Evolutionary conservation across 441 rosid species (phyloP).

Genomic region (Populus tomentosa): DNA sequence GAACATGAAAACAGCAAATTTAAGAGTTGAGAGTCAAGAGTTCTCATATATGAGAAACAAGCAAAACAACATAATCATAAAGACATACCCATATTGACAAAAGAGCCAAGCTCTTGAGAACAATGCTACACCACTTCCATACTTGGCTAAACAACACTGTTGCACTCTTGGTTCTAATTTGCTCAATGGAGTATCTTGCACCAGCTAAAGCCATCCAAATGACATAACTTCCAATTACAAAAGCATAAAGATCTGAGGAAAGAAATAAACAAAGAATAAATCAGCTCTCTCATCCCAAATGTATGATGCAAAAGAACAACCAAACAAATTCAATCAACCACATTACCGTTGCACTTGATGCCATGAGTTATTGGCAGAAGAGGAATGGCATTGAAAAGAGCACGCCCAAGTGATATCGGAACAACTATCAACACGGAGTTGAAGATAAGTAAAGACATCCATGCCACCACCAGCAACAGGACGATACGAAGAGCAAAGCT

Average conservation of each 20-base stretch:
- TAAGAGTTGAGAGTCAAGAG: slow-evolving; percentile 1
- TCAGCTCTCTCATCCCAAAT: slow-evolving; percentile 15
- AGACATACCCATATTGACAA: slow-evolving; percentile 78
- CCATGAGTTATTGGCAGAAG: slow-evolving; percentile 95
- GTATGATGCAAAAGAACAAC: neutral
- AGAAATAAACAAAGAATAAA: slow-evolving; percentile 8
- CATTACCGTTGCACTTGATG: slow-evolving; percentile 90
- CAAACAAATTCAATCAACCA: slow-evolving; percentile 2
- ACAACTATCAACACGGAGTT: slow-evolving; percentile 85
- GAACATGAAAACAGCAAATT: neutral
- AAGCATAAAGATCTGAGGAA: slow-evolving; percentile 74
- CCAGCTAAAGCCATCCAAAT: slow-evolving; percentile 89
- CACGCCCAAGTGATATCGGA: slow-evolving; percentile 88
- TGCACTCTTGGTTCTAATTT: slow-evolving; percentile 64
- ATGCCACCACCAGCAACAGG: slow-evolving; percentile 78
- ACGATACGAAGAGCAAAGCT: slow-evolving; percentile 80
- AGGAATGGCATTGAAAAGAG: slow-evolving; percentile 84
- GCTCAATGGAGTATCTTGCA: slow-evolving; percentile 72
- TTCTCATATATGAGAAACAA: neutral
- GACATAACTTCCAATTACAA: slow-evolving; percentile 85
- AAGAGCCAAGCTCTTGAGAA: slow-evolving; percentile 68
- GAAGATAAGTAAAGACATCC: slow-evolving; percentile 92
- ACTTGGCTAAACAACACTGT: slow-evolving; percentile 57
- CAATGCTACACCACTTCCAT: slow-evolving; percentile 86
- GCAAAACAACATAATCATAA: neutral